Conservation (phyloP, 257 asterid genomes). For the Salvia rosmarinus region DNA sequence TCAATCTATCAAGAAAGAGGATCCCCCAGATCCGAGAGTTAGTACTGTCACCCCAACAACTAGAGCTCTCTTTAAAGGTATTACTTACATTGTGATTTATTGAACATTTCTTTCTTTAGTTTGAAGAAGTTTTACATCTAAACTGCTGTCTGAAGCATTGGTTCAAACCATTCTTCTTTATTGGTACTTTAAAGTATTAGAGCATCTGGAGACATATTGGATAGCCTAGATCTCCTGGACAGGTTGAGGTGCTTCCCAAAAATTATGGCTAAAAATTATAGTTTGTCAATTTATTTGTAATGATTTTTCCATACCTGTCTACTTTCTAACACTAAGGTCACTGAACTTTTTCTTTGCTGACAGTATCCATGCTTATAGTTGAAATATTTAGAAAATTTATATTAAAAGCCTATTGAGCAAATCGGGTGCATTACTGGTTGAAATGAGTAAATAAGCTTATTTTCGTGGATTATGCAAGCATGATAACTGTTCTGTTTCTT, state of each 20-base stretch:
- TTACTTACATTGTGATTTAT: not conserved
- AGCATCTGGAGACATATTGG: not conserved
- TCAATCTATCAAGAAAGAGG: constrained; percentile 63
- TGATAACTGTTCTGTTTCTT: constrained; percentile 42
- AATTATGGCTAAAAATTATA: not conserved
- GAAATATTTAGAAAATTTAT: not conserved
- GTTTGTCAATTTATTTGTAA: not conserved
- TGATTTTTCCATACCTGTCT: not conserved
- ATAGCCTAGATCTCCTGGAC: no score
- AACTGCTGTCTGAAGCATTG: constrained; percentile 7
- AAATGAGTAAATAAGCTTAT: constrained; percentile 11
- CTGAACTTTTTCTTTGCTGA: constrained; percentile 22
- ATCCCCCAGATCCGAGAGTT: constrained; percentile 92
- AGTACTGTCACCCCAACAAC: constrained; percentile 97
- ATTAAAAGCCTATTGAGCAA: not conserved
- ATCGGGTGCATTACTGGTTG: constrained; percentile 16
- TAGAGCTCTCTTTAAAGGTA: constrained; percentile 78
- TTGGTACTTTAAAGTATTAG: not conserved
- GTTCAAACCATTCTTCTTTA: not conserved
- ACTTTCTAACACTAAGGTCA: constrained; percentile 4
- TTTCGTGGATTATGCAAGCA: constrained; percentile 31
- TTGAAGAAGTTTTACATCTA: constrained; percentile 22
- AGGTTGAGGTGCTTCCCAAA: no score
- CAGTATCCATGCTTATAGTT: constrained; percentile 5
- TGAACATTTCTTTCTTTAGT: not conserved